These are phyloP conservation scores for Dactylellina parvicollis DNA, from an alignment of 2,329 filamentous ascomycete species.

Conservation along the genomic window DNA sequence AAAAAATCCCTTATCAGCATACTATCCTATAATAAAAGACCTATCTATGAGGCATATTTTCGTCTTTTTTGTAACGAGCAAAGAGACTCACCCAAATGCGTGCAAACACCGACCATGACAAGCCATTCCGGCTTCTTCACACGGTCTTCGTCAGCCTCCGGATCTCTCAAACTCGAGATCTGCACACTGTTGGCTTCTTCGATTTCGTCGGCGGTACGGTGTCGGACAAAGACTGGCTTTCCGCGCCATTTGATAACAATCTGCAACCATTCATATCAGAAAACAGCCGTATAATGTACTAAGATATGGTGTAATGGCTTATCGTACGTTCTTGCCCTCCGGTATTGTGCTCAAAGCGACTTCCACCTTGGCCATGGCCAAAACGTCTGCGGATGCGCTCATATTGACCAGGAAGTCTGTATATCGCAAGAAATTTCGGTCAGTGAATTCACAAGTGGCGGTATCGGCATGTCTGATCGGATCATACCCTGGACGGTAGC, in stretches of 20 bases:
- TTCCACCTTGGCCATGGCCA: constrained; percentile 99
- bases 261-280: constrained; percentile 62
- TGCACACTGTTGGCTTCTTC: constrained; percentile 91
- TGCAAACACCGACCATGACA: constrained; percentile 99
- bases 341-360: constrained; percentile 91
- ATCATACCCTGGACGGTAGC: constrained; percentile 93
- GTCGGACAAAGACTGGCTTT: constrained; percentile 99
- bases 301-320: neutral
- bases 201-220: constrained; percentile 93
- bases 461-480: constrained; percentile 3
- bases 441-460: constrained; percentile 45
- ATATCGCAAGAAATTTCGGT: constrained; percentile 57
- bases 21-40: neutral
- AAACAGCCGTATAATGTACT: neutral
- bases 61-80: neutral
- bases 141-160: constrained; percentile 88
- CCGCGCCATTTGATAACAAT: constrained; percentile 99
- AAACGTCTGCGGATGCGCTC: constrained; percentile 96
- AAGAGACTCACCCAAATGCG: constrained; percentile 73
- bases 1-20: constrained; percentile 18
- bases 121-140: constrained; percentile 99
- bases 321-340: constrained; percentile 97
- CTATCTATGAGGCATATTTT: constrained; percentile 2
- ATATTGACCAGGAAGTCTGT: constrained; percentile 99
- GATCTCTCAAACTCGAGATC: constrained; percentile 85